phyloP scores from a whole-genome alignment of 202 grass and related monocot species.

The Panicum hallii region DNA sequence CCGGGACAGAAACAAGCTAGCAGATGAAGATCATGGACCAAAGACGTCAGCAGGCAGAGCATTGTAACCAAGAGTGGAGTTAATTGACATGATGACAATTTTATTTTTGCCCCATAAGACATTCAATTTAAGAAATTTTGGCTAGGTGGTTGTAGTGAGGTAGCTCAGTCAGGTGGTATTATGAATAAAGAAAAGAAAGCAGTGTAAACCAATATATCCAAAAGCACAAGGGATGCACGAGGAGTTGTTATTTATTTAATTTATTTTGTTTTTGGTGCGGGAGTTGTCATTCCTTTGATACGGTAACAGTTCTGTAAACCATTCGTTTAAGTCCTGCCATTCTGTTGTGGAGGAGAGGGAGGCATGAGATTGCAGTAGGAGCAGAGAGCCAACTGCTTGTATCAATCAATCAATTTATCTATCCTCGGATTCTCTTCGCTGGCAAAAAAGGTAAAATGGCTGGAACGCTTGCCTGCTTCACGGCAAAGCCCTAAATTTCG shows the following conservation, averaged over 20 bases:
- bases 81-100: not conserved
- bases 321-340: not conserved
- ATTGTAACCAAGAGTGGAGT: conserved; percentile 34
- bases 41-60: conserved; percentile 26
- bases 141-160: conserved; percentile 14
- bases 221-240: not conserved
- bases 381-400: too few relatives aligned
- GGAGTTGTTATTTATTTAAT: not conserved
- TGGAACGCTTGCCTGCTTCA: too few relatives aligned
- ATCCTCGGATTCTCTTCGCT: too few relatives aligned
- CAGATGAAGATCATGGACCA: not conserved
- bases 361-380: too few relatives aligned
- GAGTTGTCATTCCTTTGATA: not conserved
- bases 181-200: conserved; percentile 32
- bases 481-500: too few relatives aligned
- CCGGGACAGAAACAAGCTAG: conserved; percentile 50
- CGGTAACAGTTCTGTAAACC: not conserved
- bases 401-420: too few relatives aligned
- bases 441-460: too few relatives aligned
- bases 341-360: not conserved
- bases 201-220: conserved; percentile 1
- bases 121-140: conserved; percentile 30
- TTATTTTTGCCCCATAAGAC: not conserved
- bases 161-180: conserved; percentile 19
- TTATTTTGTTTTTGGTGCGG: not conserved